These are phyloP conservation scores for Claviceps purpurea DNA, from an alignment of 2,329 filamentous ascomycete species.

Conservation along the genomic window DNA sequence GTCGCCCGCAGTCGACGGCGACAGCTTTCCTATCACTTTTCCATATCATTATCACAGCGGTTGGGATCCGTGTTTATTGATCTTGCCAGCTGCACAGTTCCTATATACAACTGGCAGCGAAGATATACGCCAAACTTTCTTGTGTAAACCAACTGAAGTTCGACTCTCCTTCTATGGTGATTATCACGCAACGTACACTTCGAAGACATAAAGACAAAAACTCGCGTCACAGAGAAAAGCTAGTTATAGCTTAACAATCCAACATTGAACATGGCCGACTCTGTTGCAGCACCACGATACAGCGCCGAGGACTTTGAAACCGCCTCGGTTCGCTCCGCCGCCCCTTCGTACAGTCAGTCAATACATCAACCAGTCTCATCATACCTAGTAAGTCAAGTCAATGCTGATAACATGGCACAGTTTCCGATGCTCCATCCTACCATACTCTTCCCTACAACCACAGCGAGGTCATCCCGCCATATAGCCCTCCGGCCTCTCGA, in stretches of 20 bases:
- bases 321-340: constrained; percentile 50
- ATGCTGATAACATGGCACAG: constrained; percentile 17
- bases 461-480: constrained; percentile 34
- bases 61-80: neutral
- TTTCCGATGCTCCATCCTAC: constrained; percentile 53
- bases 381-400: neutral
- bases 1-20: neutral
- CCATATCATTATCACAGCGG: too few relatives aligned
- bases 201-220: too few relatives aligned
- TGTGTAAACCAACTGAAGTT: too few relatives aligned
- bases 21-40: neutral
- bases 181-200: too few relatives aligned
- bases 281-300: constrained; percentile 20
- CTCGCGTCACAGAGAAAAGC: too few relatives aligned
- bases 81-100: neutral
- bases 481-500: constrained; percentile 24
- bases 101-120: too few relatives aligned
- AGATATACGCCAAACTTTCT: too few relatives aligned
- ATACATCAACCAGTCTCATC: neutral
- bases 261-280: constrained; percentile 22
- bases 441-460: constrained; percentile 38
- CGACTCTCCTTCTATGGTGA: too few relatives aligned
- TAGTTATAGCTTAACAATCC: constrained; percentile 1
- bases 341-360: constrained; percentile 52
- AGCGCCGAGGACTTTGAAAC: constrained; percentile 49